These are phyloP conservation scores for Pyrenula massariospora DNA, from an alignment of 495 filamentous ascomycete genomes.

Conservation along the genomic window DNA sequence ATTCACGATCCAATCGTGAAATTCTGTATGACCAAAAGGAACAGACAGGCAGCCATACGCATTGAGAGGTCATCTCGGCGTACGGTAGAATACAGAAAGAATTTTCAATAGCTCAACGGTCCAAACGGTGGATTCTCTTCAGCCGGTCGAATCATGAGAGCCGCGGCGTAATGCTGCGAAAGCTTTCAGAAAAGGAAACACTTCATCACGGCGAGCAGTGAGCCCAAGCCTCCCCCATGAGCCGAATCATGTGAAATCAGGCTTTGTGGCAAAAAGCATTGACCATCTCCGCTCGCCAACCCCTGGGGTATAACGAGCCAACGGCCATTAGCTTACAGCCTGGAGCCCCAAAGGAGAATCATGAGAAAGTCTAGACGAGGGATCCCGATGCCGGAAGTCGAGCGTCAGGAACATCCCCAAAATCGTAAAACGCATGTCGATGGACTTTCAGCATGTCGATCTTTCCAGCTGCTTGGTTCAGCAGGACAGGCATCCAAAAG, in stretches of 20 bases:
- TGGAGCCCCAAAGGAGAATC: neutral
- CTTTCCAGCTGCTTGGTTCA: neutral
- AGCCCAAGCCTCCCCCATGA: too few species aligned
- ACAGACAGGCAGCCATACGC: neutral
- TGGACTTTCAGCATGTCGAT: neutral
- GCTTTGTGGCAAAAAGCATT: neutral
- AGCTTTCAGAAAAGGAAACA: too few species aligned
- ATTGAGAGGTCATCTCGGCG: neutral
- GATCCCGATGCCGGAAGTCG: neutral
- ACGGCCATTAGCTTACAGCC: neutral
- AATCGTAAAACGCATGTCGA: neutral
- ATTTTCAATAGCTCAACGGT: neutral
- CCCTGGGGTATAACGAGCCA: neutral
- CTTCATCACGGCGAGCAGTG: too few species aligned
- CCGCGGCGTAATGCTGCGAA: too few species aligned
- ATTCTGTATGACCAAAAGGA: neutral
- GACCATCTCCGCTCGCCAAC: neutral
- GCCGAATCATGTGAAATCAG: neutral
- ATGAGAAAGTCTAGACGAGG: neutral
- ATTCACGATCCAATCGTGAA: neutral
- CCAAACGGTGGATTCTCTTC: too few species aligned
- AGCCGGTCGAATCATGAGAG: too few species aligned
- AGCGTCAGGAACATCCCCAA: neutral
- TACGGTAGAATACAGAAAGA: neutral
- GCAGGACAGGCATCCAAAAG: neutral